Percentiles rank a stretch among this genome's conserved stretches.
Conservation (phyloP, 2,329 filamentous ascomycete species). For the Colletotrichum trifolii region DNA sequence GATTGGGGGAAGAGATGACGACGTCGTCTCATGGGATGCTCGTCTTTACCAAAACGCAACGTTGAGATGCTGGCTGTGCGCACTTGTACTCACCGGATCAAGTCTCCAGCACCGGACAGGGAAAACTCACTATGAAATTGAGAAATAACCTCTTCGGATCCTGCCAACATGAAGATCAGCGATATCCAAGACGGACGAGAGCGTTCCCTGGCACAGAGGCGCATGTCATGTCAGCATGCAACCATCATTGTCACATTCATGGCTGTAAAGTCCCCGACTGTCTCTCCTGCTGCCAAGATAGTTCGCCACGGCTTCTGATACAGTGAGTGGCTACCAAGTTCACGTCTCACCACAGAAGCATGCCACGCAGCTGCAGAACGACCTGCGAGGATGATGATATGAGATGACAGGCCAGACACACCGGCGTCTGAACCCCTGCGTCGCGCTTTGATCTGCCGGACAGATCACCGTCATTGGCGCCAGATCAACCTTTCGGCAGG, state of each 20-base stretch:
- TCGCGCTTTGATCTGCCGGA: conserved; percentile 17
- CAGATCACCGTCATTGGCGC: conserved; percentile 3
- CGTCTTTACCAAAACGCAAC: neutral
- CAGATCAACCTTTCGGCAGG: conserved; percentile 1
- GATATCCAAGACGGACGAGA: too few relatives aligned
- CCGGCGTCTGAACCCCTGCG: conserved; percentile 20
- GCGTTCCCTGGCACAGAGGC: too few relatives aligned
- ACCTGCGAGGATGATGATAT: conserved; percentile 4
- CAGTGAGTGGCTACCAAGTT: too few relatives aligned
- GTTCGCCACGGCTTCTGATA: too few relatives aligned
- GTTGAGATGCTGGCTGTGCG: conserved; percentile 3
- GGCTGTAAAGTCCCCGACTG: too few relatives aligned
- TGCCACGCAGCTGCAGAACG: neutral
- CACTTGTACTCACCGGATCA: neutral
- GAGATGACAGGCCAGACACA: conserved; percentile 16
- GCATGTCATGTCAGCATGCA: too few relatives aligned
- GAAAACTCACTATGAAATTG: too few relatives aligned
- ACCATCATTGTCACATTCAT: too few relatives aligned
- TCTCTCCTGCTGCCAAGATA: too few relatives aligned
- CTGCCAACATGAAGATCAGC: too few relatives aligned
- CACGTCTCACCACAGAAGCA: neutral
- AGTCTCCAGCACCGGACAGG: too few relatives aligned
- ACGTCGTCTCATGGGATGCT: conserved; percentile 12
- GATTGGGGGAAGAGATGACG: conserved; percentile 1
- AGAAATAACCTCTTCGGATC: too few relatives aligned